A percentile compares a stretch with the other conserved stretches of the same genome.
These are phyloP conservation scores for Uncinocarpus reesii DNA, from an alignment of 2,329 filamentous ascomycete species.

Conservation along the genomic window DNA sequence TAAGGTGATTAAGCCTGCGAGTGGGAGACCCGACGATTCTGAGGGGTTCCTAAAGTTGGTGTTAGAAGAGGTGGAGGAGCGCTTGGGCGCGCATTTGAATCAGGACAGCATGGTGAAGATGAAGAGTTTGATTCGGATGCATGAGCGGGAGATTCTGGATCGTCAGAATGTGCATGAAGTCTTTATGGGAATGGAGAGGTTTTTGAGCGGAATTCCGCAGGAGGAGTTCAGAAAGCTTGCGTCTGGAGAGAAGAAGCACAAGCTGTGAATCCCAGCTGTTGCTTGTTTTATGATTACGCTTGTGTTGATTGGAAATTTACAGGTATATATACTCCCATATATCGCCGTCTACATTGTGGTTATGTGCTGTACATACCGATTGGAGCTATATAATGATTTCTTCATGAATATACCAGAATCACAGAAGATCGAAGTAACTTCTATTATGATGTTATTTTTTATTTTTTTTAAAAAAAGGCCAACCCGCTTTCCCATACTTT, in stretches of 20 bases:
- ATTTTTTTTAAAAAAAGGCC: no score
- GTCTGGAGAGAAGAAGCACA: conserved; percentile 84
- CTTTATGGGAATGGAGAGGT: conserved; percentile 72
- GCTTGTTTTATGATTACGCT: neutral
- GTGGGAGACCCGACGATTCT: conserved; percentile 50
- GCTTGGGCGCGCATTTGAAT: conserved; percentile 68
- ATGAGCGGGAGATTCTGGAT: conserved; percentile 63
- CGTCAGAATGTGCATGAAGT: conserved; percentile 72
- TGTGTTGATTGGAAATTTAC: neutral
- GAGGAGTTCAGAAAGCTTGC: conserved; percentile 80
- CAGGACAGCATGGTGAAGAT: conserved; percentile 70
- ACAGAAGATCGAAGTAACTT: no score
- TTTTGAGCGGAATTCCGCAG: conserved; percentile 70
- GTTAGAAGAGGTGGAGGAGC: conserved; percentile 67
- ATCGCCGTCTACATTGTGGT: neutral
- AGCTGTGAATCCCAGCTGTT: conserved; percentile 48
- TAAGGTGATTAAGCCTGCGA: conserved; percentile 56
- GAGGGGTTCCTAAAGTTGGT: conserved; percentile 62
- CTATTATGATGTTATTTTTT: no score
- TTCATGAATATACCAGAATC: neutral
- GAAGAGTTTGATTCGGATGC: conserved; percentile 69
- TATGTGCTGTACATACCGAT: neutral
- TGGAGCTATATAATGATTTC: neutral
- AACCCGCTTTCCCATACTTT: no score
- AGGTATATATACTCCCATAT: neutral